Base-by-base conservation (phyloP, 1,284 basidiomycete species). In the Papiliotrema nemorosa region DNA sequence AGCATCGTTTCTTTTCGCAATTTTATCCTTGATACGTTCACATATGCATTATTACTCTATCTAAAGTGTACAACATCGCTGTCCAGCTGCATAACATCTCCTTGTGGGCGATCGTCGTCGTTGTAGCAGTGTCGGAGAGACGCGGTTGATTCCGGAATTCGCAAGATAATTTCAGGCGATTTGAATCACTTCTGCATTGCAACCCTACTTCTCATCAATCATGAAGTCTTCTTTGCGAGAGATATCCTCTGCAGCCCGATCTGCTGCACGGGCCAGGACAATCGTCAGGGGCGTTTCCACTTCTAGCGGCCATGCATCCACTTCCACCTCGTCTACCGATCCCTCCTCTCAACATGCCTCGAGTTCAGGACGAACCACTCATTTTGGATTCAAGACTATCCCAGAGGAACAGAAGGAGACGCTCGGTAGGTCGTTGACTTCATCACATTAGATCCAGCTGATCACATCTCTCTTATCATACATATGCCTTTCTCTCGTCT, bases 361-460 rank as follows among this genome's bases (percentile, higher is more conserved):
- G 6, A 9, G 18, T 10, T 42, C 26, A 3, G 42, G 47, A 10
- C 73, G 68, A 52, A 88, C 84, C 2, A 82, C 90, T 1, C 93
- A 94, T 47, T 97, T 97, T 69, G 92, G 92, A n/a, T 96, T 90
- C 80, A 83, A 80, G 75, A 87, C 84, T 5, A 84, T 97, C 12
- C 84, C 85, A 24, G 85, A 88, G 71, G 84, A 86, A 42, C 74
- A 81, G 40, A 96, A 83, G 65, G 80, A 81, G 67, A 72, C 72
- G 1, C 67, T 82, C 33, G 79, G 78, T 78, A 46, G 41, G 76
- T 64, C n/a, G 12, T 13, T 22, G 9, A 25, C 16, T 18, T 31
- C 36, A 18, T 16, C 35, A 26, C 31, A 33, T 33, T 33, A 9
- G 10, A 33, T 33, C 18, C 31, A 16, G 22, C 38, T 37, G 38